Evolutionary conservation across 73 alveolate species (phyloP), one percentile per base, ranked within the genome.

Genomic region (Paramecium octaurelia): DNA sequence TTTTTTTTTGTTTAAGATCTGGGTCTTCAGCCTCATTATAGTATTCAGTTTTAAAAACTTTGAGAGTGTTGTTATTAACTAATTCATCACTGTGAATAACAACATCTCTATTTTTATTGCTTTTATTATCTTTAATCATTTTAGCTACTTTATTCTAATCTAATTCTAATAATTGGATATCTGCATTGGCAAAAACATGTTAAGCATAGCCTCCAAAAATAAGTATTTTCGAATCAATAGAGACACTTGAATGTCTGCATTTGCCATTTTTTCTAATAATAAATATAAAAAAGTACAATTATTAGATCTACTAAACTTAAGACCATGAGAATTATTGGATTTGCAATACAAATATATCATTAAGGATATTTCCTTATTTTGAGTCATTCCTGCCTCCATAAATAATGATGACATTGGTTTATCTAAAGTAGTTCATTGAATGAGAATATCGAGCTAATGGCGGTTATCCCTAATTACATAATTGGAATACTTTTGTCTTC

Each of bases 361-460:
- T 91, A n/a, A 88, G 87, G 8, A 93, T 85, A 43, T 60, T 50
- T 46, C 54, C 84, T 73, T 70, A 44, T 29, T 58, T 44, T 23
- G 87, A 89, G 64, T 97, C 99, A 95, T 97, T 95, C 69, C 99
- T 94, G 8, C 99, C 99, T 8, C 99, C 99, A 92, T 92, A 96
- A 7, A 97, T 43, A 4, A 96, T 86, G 12, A 96, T 46, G 58
- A 92, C 92, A 93, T 96, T 95, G 21, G 96, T 92, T 46, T 95
- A 86, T 83, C 91, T 94, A 88, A 86, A 92, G 88, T 50, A 96
- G 87, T 97, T 96, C 97, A 96, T 93, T 9, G 96, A 86, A 92
- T 97, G 99, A 64, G 92, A 92, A 93, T 95, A 97, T 92, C 99
- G 87, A 2, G 98, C 97, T 6, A 94, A 76, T 5, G 99, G 99